Base-by-base conservation (phyloP, 1,284 basidiomycete species). In the Ustilago shanxiensis region DNA sequence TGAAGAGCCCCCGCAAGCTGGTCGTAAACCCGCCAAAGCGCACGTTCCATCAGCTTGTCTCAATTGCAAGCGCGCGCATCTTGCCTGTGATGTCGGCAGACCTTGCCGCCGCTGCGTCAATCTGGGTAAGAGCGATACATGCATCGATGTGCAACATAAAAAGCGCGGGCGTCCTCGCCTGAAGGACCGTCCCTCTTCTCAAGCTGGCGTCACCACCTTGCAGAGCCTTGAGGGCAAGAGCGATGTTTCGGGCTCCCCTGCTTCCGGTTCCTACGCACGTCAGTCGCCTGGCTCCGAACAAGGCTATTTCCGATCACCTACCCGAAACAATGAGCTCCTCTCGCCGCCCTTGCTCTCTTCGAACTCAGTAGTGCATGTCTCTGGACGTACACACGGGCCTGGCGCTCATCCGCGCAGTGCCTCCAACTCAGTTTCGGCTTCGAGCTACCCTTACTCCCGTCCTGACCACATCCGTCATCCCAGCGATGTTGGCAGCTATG, bases 71-170 rank as follows among this genome's bases (percentile, higher is more conserved):
- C 61, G 74, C 6, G 80, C 80, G 20, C 80, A 82, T 51, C 70
- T 82, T 18, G 80, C 80, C 1, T 82, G 80, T 57, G 80, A 82
- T 51, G 77, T 77, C 1, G 69, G 73, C 37, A 57, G 80, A 26
- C 80, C 80, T 1, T 82, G 80, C 49, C 69, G 79, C 31, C 69
- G 80, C 24, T 82, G 80, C 58, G 54, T 80, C 53, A 80, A 80
- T 54, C 63, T 82, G 7, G 73, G 77, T 60, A 82, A 82, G 55
- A 77, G 77, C 53, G 79, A 79, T 39, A 81, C 77, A 14, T 82
- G 80, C 60, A 72, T 82, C 57, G 80, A 82, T 49, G 80, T 82
- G 2, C 79, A 80, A 54, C 80, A 82, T 71, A 82, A 82, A 60
- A 82, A 82, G 57, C 67, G 80, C 6, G 80, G 80, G 2, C 50